Base-by-base conservation (phyloP, 2,329 filamentous ascomycete genomes). In the Ascochyta rabiei region DNA sequence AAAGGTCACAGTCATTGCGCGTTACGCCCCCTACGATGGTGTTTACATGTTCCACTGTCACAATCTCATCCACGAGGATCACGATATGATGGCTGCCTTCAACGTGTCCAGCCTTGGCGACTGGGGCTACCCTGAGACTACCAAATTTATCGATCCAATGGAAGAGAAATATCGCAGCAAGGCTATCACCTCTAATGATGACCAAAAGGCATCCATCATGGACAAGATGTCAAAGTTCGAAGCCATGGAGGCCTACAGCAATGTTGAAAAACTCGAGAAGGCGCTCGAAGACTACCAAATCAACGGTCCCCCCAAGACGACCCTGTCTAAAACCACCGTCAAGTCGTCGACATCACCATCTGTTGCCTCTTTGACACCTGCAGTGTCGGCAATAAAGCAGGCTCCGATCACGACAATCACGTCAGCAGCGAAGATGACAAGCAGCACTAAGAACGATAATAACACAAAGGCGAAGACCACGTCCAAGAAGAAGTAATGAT, bases 41-140 rank as follows among this genome's bases (percentile, higher is more conserved):
- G 72, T 81, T 12, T 82, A 81, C 60, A 79, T 79, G 76, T 80
- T 80, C 63, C 79, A 77, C 46, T 77, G 75, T 71, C 77, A 80
- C 64, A 79, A 80, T 51, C 66, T 79, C 8, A 70, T 79, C 39
- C 77, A 80, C 63, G 77, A 80, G 61, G 78, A 80, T 53, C 68
- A 79, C 48, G 72, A 75, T 33, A 79, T 79, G 77, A 75, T 80
- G 74, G 77, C 70, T 9, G 77, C 74, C 1, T 77, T 80, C 64
- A 78, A 80, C 53, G 71, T 77, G 33, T 73, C 74, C 0, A 62
- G 60, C 5, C 69, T 80, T 4, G 31, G 33, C 5, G 54, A 71
- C 40, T 71, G 60, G 46, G 72, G 72, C 1, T 74, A 75, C 33
- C 56, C 62, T 2, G 71, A 75, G 39, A 71, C 67, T 24, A 75